These are phyloP conservation scores for Hygrocybe punicea DNA, from an alignment of 768 basidiomycete species.

Conservation along the genomic window DNA sequence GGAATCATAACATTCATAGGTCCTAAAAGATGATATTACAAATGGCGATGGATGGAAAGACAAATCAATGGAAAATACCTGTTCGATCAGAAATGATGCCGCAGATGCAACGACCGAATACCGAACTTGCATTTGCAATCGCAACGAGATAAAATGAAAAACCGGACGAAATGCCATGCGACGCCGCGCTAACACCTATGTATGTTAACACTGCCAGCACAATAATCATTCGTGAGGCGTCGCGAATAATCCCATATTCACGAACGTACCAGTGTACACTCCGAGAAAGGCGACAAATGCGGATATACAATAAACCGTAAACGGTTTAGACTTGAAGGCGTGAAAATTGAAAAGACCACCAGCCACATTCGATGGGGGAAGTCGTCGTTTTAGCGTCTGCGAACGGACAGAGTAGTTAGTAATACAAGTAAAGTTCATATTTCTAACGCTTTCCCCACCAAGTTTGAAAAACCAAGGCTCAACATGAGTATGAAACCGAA, in stretches of 20 bases:
- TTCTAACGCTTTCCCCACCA: constrained; percentile 18
- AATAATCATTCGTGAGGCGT: not conserved
- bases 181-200: constrained; percentile 50
- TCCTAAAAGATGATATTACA: constrained; percentile 35
- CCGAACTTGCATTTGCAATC: constrained; percentile 58
- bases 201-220: constrained; percentile 48
- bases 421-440: not conserved
- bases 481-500: constrained; percentile 55
- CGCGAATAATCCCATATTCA: not conserved
- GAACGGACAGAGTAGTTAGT: not conserved
- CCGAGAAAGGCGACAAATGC: constrained; percentile 54
- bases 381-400: constrained; percentile 38
- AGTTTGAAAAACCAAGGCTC: constrained; percentile 48
- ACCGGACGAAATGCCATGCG: constrained; percentile 43
- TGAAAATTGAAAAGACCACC: constrained; percentile 54
- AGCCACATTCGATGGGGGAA: constrained; percentile 48
- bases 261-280: constrained; percentile 51
- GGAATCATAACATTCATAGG: constrained; percentile 57
- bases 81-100: constrained; percentile 50
- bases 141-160: constrained; percentile 59
- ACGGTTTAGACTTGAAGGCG: constrained; percentile 46
- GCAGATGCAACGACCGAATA: constrained; percentile 49
- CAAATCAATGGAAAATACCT: constrained; percentile 30
- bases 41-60: not conserved
- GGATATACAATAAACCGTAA: constrained; percentile 49